Evolutionary conservation across 1,139 yeast species (phyloP), one percentile per base, ranked within the genome.

Genomic region (Saccharomyces hybrid): DNA sequence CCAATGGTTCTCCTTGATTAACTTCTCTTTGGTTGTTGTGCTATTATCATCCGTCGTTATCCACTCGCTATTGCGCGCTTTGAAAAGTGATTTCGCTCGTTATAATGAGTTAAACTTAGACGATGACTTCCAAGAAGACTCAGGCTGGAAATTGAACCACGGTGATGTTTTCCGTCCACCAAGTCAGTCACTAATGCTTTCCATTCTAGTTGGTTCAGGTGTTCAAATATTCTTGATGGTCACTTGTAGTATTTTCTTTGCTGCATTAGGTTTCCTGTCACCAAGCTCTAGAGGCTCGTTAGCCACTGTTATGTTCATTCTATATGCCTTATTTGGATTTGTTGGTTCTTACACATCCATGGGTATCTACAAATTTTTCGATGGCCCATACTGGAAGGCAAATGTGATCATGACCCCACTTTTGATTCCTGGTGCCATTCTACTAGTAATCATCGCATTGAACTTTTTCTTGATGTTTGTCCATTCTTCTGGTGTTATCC

Each of bases 101-200:
- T 95, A 95, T 73, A 91, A 91, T 68, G 96, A 90, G 68, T 81
- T 91, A 61, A 91, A 86, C 67, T 77, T 89, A 61, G 96, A 89
- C 65, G 90, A 86, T 63, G 97, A 88, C 59, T 81, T 89, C 54
- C 85, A 89, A 58, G 97, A 91, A 67, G 99, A 95, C 70, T 81
- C 91, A 67, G 99, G 99, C 47, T 93, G 99, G 99, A 95, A 95
- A 71, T 78, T 93, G 61, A 84, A 90, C 49, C 96, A 93, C 68
- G 98, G 97, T 57, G 99, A 93, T 70, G 90, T 93, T 38, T 93
- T 93, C 77, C 80, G 99, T 70, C 75, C 95, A 6, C 99, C 99
- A 46, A 72, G 77, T 56, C 77, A 81, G 60, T 77, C 86, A 57
- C 77, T 90, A 81, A 61, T 88, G 23, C 78, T 90, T 56, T 86